Base-by-base conservation (phyloP, 2,329 filamentous ascomycete species). In the Claviceps monticola region DNA sequence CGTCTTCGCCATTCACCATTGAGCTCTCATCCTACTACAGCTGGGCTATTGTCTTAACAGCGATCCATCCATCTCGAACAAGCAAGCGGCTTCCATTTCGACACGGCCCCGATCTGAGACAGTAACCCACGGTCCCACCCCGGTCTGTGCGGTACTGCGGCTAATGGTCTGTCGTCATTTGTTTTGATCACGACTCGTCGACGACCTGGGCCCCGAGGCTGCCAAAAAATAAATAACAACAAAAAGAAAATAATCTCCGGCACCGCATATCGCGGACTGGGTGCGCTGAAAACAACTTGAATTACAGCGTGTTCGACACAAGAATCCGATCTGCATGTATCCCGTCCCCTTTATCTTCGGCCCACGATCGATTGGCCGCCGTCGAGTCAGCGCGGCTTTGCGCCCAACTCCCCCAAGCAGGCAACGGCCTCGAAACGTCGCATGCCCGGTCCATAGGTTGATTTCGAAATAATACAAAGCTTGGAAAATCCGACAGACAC, bases 301-400 rank as follows among this genome's bases (percentile, higher is more conserved):
- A 8, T 14, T 23, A 23, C 41, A 43, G 3, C 29, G 29, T 43
- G 5, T 43, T 43, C 11, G 17, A 43, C 19, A 36, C 46, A 42
- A 4, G 3, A 51, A 46, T 23, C 21, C 36, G 48, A 16, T 50
- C 53, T 55, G 53, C 48, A 55, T 55, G 53, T 55, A 51, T 55
- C 46, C 46, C 53, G 42, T 49, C 51, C 48, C 36, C n/a, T n/a
- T 51, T 41, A 21, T 42, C 36, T 34, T 37, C 51, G 51, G 53
- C 51, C 53, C 53, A 39, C 43, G 44, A 53, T 53, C 51, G 34
- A 49, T 55, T 46, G 53, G 53, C 48, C 53, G 48, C 36, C 48
- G 51, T 47, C 51, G 53, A 51, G 51, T 42, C 51, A 48, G 17
- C 48, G 29, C 39, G 23, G 42, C 45, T 45, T 34, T 26, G 21